A percentile compares a stretch with the other conserved stretches of the same genome.
These are phyloP conservation scores for Chalara sp. DNA, from an alignment of 2,329 filamentous ascomycete species.

Conservation along the genomic window DNA sequence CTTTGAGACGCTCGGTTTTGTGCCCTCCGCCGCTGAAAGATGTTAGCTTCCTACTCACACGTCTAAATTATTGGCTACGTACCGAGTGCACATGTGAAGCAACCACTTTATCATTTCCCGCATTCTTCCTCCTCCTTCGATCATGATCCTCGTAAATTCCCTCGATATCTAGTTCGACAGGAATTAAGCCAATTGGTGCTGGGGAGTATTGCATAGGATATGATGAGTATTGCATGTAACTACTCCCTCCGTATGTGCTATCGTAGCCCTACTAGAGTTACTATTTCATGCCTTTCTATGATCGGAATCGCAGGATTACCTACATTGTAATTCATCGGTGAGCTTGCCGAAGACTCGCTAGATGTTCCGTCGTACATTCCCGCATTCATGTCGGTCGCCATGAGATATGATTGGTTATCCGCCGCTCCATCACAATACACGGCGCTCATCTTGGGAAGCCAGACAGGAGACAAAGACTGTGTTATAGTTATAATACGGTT, in stretches of 20 bases:
- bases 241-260: slow-evolving; percentile 18
- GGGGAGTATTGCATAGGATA: slow-evolving; percentile 24
- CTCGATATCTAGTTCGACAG: slow-evolving; percentile 27
- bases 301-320: slow-evolving; percentile 2
- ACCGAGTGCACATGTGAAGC: slow-evolving; percentile 28
- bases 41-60: not conserved
- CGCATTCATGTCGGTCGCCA: slow-evolving; percentile 18
- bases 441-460: slow-evolving; percentile 15
- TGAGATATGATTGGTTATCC: slow-evolving; percentile 16
- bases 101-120: slow-evolving; percentile 21
- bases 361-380: slow-evolving; percentile 24
- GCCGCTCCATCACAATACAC: slow-evolving; percentile 15
- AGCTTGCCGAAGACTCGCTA: slow-evolving; percentile 26
- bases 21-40: not conserved
- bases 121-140: slow-evolving; percentile 23
- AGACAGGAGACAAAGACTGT: not conserved
- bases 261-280: slow-evolving; percentile 17
- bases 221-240: slow-evolving; percentile 21
- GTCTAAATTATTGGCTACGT: slow-evolving; percentile 5
- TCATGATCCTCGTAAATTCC: slow-evolving; percentile 28
- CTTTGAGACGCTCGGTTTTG: not conserved
- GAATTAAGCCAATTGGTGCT: slow-evolving; percentile 22
- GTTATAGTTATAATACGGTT: not conserved
- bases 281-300: slow-evolving; percentile 5
- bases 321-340: slow-evolving; percentile 24